Conservation (phyloP, 2,329 filamentous ascomycete species). For the Diaporthe destruens region DNA sequence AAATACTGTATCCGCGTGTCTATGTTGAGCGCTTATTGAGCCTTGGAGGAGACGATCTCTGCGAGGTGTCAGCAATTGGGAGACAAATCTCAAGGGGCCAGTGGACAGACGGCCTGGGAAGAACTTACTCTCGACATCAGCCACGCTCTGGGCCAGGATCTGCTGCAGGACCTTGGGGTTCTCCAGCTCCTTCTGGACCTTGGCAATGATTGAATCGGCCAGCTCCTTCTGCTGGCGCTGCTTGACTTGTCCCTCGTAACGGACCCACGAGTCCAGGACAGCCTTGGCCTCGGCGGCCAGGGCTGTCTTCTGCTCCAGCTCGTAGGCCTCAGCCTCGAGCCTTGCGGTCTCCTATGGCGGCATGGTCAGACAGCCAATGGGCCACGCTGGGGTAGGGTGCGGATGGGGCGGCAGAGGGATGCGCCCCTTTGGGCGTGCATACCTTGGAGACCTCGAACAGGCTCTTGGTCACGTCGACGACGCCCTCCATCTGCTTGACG, state of each 20-base stretch:
- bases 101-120: neutral
- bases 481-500: constrained; percentile 93
- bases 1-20: constrained; percentile 41
- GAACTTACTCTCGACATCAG: constrained; percentile 90
- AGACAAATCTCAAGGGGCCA: neutral
- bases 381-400: neutral
- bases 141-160: constrained; percentile 96
- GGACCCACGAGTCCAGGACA: constrained; percentile 97
- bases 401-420: neutral
- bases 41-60: constrained; percentile 74
- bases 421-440: constrained; percentile 47
- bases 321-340: constrained; percentile 95
- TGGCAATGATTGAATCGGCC: constrained; percentile 91
- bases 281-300: constrained; percentile 93
- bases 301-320: constrained; percentile 96
- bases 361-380: constrained; percentile 40
- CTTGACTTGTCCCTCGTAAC: constrained; percentile 99
- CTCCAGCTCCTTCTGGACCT: constrained; percentile 98
- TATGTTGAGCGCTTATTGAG: constrained; percentile 65
- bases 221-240: constrained; percentile 98
- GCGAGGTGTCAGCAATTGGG: constrained; percentile 51
- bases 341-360: constrained; percentile 86
- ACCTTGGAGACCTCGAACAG: constrained; percentile 99
- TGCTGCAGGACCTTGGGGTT: constrained; percentile 97
- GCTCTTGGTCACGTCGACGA: constrained; percentile 96